phyloP scores from a whole-genome alignment of 2,329 filamentous ascomycete genomes.

The Ceratocystis huliohia region DNA sequence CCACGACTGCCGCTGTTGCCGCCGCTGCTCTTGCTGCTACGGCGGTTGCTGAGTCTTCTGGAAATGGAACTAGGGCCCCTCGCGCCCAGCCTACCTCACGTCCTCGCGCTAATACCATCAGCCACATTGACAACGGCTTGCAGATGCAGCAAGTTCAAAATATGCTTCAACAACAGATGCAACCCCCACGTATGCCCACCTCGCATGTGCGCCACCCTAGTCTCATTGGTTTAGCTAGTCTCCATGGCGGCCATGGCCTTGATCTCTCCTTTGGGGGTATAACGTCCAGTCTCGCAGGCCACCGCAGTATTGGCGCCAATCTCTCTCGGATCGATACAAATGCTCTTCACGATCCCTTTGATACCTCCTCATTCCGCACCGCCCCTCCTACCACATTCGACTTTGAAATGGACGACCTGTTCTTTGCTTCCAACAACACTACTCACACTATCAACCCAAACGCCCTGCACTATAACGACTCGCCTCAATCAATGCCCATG shows the following conservation, averaged over 20 bases:
- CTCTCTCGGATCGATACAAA: slow-evolving; percentile 77
- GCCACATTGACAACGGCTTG: slow-evolving; percentile 63
- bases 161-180: slow-evolving; percentile 39
- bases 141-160: slow-evolving; percentile 57
- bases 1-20: slow-evolving; percentile 33
- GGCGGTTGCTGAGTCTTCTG: not conserved
- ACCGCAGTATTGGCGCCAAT: slow-evolving; percentile 52
- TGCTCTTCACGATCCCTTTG: slow-evolving; percentile 25
- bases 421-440: slow-evolving; percentile 35
- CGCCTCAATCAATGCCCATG: slow-evolving; percentile 52
- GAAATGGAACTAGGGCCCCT: not conserved
- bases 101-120: slow-evolving; percentile 89
- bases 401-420: slow-evolving; percentile 60
- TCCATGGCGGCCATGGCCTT: slow-evolving; percentile 32
- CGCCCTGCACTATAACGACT: slow-evolving; percentile 72
- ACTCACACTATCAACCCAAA: slow-evolving; percentile 53
- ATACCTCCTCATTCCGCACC: slow-evolving; percentile 50
- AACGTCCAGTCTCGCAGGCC: slow-evolving; percentile 49
- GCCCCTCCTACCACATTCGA: slow-evolving; percentile 59
- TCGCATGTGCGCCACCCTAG: slow-evolving; percentile 62
- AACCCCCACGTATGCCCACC: slow-evolving; percentile 32
- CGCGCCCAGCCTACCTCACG: slow-evolving; percentile 30
- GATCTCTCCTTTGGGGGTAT: slow-evolving; percentile 61
- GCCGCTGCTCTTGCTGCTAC: slow-evolving; percentile 42
- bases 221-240: slow-evolving; percentile 52